phyloP scores from a whole-genome alignment of 2,329 filamentous ascomycete species.

The Endothia cerciana region DNA sequence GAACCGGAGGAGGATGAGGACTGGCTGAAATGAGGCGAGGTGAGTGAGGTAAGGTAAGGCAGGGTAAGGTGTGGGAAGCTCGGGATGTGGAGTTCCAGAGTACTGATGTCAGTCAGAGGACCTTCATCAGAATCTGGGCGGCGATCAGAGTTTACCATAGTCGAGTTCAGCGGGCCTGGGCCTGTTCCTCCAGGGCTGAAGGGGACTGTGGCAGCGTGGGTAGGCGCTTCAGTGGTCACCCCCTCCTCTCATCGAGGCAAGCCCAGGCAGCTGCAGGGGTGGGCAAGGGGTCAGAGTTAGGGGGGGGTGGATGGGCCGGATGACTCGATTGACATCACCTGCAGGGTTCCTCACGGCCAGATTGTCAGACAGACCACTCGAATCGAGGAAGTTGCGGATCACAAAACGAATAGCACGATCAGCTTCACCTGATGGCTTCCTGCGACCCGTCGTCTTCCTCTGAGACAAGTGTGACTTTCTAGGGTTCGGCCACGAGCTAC shows the following conservation, averaged over 20 bases:
- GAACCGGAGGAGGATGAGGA: conserved; percentile 10
- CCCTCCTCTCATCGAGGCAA: not conserved
- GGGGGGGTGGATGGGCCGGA: conserved; percentile 9
- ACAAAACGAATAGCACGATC: conserved; percentile 1
- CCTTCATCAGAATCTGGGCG: conserved; percentile 5
- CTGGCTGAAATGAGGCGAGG: not conserved
- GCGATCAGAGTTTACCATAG: not conserved
- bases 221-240: not conserved
- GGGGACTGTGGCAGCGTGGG: not conserved
- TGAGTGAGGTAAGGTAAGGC: conserved; percentile 8
- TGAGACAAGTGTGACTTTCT: conserved; percentile 20
- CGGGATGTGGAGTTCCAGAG: not conserved
- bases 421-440: not conserved
- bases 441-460: not conserved
- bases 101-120: conserved; percentile 15
- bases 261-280: conserved; percentile 9
- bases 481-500: not conserved
- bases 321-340: conserved; percentile 23
- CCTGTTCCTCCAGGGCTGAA: not conserved
- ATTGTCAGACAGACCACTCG: conserved; percentile 4
- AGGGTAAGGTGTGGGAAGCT: conserved; percentile 12
- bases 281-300: not conserved
- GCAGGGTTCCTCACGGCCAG: not conserved
- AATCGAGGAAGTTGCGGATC: not conserved
- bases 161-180: not conserved